A percentile compares a stretch with the other conserved stretches of the same genome.
phyloP scores from a whole-genome alignment of 208 protist genomes.

The Acanthamoeba sp. region DNA sequence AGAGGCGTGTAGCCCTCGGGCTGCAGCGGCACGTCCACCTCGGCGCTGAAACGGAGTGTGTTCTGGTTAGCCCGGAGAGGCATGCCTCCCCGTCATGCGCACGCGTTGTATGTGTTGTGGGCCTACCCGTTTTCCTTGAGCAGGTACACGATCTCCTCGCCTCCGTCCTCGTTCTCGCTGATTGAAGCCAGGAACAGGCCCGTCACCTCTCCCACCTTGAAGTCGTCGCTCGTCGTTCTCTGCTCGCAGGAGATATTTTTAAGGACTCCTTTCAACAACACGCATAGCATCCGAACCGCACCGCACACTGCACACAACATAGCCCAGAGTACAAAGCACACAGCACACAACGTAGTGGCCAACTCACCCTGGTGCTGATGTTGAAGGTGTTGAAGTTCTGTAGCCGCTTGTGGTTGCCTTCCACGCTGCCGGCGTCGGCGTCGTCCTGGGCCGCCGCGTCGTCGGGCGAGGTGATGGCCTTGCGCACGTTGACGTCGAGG shows the following conservation, averaged over 20 bases:
- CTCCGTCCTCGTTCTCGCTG: constrained; percentile 49
- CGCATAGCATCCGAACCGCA: too few species aligned
- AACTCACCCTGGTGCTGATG: constrained; percentile 11
- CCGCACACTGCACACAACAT: too few species aligned
- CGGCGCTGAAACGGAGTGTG: too few species aligned
- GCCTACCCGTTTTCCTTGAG: constrained; percentile 30
- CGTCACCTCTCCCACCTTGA: constrained; percentile 28
- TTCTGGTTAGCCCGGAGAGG: too few species aligned
- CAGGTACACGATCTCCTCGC: constrained; percentile 40
- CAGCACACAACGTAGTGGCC: too few species aligned
- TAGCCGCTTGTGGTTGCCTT: not conserved
- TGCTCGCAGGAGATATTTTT: too few species aligned
- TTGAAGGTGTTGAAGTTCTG: constrained; percentile 13
- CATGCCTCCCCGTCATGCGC: not conserved
- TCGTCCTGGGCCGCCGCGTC: not conserved
- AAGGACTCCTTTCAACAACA: too few species aligned
- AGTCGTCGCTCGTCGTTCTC: not conserved
- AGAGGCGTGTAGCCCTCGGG: constrained; percentile 42
- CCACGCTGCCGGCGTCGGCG: not conserved
- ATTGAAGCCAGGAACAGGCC: constrained; percentile 55
- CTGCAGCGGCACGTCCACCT: constrained; percentile 13
- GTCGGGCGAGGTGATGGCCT: constrained; percentile 6
- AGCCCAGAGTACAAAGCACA: too few species aligned
- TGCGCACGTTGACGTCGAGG: not conserved
- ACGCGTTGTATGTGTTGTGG: too few species aligned